A percentile compares a stretch with the other conserved stretches of the same genome.
Conservation (phyloP, 352 stramenopile species). For the Pythium aphanidermatum region DNA sequence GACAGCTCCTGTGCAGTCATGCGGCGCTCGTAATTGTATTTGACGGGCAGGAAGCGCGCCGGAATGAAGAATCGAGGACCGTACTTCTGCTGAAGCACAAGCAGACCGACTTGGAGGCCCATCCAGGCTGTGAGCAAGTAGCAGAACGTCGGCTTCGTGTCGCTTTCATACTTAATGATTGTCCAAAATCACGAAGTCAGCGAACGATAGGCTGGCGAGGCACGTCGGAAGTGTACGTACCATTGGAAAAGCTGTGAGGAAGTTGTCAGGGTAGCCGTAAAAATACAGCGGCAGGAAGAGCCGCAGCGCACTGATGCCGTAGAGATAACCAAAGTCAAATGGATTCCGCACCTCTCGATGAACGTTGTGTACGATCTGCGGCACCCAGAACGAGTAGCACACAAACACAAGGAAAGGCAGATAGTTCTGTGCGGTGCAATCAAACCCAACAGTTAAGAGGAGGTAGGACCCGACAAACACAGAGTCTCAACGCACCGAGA, state of each 20-base stretch:
- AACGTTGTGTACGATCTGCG: constrained; percentile 96
- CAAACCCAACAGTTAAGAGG: constrained; percentile 2
- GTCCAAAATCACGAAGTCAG: not conserved
- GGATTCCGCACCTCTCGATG: constrained; percentile 91
- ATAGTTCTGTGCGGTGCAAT: no score
- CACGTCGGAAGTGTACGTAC: no score
- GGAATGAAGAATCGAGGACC: constrained; percentile 95
- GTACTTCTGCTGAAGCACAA: constrained; percentile 90
- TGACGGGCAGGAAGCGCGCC: constrained; percentile 92
- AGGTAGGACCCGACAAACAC: no score
- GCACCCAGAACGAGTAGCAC: constrained; percentile 98
- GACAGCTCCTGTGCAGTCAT: constrained; percentile 64
- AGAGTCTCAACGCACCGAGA: constrained; percentile 41
- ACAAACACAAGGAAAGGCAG: constrained; percentile 89
- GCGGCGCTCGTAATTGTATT: constrained; percentile 96
- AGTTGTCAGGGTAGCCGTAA: constrained; percentile 92
- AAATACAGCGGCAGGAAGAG: constrained; percentile 96
- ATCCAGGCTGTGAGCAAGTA: constrained; percentile 88
- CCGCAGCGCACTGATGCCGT: constrained; percentile 91
- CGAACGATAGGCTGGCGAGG: not conserved
- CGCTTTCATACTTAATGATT: constrained; percentile 55
- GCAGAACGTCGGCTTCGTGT: constrained; percentile 58
- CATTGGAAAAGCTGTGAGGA: constrained; percentile 83
- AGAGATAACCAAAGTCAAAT: constrained; percentile 93
- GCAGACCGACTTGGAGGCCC: constrained; percentile 86